Conservation (phyloP, 768 basidiomycete species). For the Termitomyces sp. region DNA sequence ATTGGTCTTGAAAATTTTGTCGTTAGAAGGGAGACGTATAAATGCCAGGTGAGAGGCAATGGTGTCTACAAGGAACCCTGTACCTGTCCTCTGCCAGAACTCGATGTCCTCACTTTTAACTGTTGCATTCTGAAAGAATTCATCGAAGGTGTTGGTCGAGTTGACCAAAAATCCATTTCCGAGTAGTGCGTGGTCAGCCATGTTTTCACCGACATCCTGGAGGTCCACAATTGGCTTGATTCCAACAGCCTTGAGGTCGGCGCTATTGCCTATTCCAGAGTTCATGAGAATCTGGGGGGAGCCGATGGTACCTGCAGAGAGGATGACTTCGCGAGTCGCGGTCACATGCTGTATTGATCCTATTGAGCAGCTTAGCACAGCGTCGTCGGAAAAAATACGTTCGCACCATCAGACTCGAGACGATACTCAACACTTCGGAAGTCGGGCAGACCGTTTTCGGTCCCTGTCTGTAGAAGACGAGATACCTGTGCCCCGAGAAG, state of each 20-base stretch:
- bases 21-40: neutral
- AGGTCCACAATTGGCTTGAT: slow-evolving; percentile 20
- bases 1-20: neutral
- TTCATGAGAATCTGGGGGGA: slow-evolving; percentile 25
- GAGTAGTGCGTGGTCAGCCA: slow-evolving; percentile 23
- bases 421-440: slow-evolving; percentile 16
- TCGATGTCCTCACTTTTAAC: neutral
- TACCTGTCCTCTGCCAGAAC: neutral
- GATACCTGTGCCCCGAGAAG: slow-evolving; percentile 20
- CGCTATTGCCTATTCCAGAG: slow-evolving; percentile 26
- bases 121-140: neutral
- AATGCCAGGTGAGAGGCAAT: slow-evolving; percentile 1
- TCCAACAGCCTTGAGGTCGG: slow-evolving; percentile 13
- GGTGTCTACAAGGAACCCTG: neutral
- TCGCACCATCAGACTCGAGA: neutral
- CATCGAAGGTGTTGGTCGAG: neutral
- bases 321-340: slow-evolving; percentile 28
- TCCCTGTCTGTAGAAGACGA: slow-evolving; percentile 15
- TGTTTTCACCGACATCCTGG: slow-evolving; percentile 31
- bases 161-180: neutral
- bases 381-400: neutral
- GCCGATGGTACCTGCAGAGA: slow-evolving; percentile 27
- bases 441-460: neutral
- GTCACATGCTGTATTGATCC: slow-evolving; percentile 7
- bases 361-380: slow-evolving; percentile 1